A percentile compares a stretch with the other conserved stretches of the same genome.
phyloP scores from a whole-genome alignment of 495 filamentous ascomycete species.

The Penicillium atrosanguineum region DNA sequence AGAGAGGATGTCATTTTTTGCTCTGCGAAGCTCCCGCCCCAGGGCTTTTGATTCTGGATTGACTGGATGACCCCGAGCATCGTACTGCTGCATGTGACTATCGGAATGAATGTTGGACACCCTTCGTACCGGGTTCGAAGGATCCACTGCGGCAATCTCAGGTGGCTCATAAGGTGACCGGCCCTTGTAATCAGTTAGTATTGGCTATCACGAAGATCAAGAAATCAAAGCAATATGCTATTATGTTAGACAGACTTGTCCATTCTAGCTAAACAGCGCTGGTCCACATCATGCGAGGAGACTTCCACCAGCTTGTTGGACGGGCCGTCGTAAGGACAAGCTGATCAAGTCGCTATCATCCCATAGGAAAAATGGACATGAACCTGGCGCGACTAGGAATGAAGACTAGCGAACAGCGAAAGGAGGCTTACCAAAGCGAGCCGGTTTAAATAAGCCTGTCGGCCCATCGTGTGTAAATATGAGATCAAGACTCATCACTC shows the following conservation, averaged over 20 bases:
- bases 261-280: neutral
- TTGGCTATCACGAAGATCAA: neutral
- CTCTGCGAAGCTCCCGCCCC: conserved; percentile 45
- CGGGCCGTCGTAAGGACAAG: neutral
- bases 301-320: neutral
- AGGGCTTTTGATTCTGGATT: conserved; percentile 54
- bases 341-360: neutral
- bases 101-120: conserved; percentile 43
- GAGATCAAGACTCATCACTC: neutral
- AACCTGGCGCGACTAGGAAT: neutral
- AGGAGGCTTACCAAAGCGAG: conserved; percentile 51
- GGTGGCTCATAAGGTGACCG: conserved; percentile 71
- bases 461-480: conserved; percentile 39
- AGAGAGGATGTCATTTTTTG: conserved; percentile 57
- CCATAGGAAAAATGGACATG: neutral
- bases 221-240: neutral
- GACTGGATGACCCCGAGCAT: conserved; percentile 65
- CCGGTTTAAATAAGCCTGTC: conserved; percentile 49
- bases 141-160: conserved; percentile 22
- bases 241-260: neutral
- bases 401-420: neutral
- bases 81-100: conserved; percentile 61
- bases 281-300: neutral
- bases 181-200: conserved; percentile 49
- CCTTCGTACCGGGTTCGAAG: conserved; percentile 20